These are phyloP conservation scores for Euptelea pleiosperma DNA, from an alignment of 164 flowering plant species.

Conservation along the genomic window DNA sequence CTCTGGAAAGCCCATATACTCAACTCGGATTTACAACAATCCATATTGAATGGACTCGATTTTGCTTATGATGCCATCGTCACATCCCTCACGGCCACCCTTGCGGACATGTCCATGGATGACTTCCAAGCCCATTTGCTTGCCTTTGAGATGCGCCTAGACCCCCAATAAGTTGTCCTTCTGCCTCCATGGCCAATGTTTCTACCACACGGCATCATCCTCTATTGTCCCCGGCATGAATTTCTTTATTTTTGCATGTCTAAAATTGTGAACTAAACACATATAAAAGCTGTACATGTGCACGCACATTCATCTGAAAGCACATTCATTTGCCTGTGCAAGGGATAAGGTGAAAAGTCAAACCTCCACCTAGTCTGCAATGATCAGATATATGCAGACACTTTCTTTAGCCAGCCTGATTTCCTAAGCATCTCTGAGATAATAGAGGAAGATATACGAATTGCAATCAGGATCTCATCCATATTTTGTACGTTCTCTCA, in stretches of 20 bases:
- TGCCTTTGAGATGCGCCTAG: background rate
- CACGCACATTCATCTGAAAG: too few relatives aligned
- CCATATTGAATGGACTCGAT: background rate
- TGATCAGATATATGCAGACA: conserved; percentile 19
- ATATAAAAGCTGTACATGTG: too few relatives aligned
- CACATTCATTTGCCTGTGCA: too few relatives aligned
- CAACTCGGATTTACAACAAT: background rate
- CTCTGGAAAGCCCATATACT: background rate
- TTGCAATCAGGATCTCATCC: conserved; percentile 16
- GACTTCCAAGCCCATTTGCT: background rate
- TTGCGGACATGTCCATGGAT: background rate
- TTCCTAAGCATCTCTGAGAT: conserved; percentile 15
- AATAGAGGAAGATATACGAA: conserved; percentile 5
- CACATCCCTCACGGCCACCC: background rate
- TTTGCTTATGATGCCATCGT: background rate
- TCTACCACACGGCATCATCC: background rate
- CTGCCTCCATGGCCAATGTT: background rate
- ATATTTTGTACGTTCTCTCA: conserved; percentile 18
- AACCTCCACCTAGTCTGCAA: conserved; percentile 15
- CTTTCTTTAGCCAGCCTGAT: conserved; percentile 14
- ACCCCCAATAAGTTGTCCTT: background rate
- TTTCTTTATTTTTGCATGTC: too few relatives aligned
- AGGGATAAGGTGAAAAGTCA: conserved; percentile 13
- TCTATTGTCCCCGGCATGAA: too few relatives aligned
- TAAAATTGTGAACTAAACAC: too few relatives aligned